phyloP scores from a whole-genome alignment of 768 basidiomycete genomes.

The Glaciozyma antarctica region DNA sequence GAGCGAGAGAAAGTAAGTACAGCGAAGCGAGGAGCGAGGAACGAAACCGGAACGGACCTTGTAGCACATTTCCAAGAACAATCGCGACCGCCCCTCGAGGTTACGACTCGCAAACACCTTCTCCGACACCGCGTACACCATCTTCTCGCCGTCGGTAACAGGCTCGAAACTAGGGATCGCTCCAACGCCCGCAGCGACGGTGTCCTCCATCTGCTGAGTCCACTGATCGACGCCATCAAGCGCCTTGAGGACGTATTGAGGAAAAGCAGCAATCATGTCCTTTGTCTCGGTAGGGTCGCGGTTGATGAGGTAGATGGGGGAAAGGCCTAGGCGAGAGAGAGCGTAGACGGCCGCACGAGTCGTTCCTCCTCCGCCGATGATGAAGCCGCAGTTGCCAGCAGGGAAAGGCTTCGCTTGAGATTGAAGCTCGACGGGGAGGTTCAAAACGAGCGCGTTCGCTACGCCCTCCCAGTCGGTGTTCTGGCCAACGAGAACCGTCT shows the following conservation, averaged over 20 bases:
- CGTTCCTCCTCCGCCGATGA: constrained; percentile 31
- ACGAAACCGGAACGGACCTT: background rate
- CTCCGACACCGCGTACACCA: constrained; percentile 18
- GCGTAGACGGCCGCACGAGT: constrained; percentile 34
- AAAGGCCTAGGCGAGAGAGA: constrained; percentile 18
- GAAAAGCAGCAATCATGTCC: background rate
- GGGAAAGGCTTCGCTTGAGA: constrained; percentile 1
- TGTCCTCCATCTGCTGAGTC: constrained; percentile 1
- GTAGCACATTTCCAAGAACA: constrained; percentile 25
- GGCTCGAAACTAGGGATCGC: constrained; percentile 27
- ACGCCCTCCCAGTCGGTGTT: constrained; percentile 32
- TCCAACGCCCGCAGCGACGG: constrained; percentile 10
- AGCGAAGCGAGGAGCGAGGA: background rate
- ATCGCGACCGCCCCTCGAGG: background rate
- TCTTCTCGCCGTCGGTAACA: constrained; percentile 21
- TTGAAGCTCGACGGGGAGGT: background rate
- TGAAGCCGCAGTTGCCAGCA: constrained; percentile 10
- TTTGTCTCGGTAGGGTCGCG: constrained; percentile 25
- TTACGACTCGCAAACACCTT: constrained; percentile 10
- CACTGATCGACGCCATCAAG: constrained; percentile 13
- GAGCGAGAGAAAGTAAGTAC: no score
- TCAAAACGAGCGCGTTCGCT: constrained; percentile 7
- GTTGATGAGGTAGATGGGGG: constrained; percentile 30
- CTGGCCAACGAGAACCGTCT: constrained; percentile 25
- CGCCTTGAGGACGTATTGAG: constrained; percentile 13